phyloP scores from a whole-genome alignment of 352 stramenopile genomes.

The Thalassiosira livingstoniorum region DNA sequence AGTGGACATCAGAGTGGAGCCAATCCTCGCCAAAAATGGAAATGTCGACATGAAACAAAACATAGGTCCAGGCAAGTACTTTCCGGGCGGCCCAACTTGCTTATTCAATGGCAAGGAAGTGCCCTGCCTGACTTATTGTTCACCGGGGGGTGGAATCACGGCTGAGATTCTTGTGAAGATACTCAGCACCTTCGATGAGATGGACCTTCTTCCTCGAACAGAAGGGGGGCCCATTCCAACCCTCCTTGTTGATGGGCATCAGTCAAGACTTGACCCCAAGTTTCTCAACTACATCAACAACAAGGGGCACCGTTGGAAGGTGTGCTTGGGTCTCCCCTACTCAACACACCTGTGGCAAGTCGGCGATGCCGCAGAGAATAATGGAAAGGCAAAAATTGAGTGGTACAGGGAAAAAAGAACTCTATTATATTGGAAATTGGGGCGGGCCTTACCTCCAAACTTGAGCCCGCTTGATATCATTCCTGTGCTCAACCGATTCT shows the following conservation, averaged over 20 bases:
- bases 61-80: slow-evolving; percentile 1
- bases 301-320: not conserved
- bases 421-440: not conserved
- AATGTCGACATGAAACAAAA: not conserved
- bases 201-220: not conserved
- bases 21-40: not conserved
- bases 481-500: not conserved
- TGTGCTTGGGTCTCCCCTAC: slow-evolving; percentile 10
- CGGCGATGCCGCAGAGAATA: slow-evolving; percentile 30
- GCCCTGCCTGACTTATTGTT: slow-evolving; percentile 18
- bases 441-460: not conserved
- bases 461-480: not conserved
- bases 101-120: slow-evolving; percentile 1
- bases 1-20: not conserved
- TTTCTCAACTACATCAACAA: slow-evolving; percentile 3
- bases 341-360: slow-evolving; percentile 31
- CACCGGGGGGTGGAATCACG: not conserved
- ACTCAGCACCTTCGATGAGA: not conserved
- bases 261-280: not conserved
- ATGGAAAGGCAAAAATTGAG: slow-evolving; percentile 31
- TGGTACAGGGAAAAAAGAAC: not conserved
- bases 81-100: not conserved
- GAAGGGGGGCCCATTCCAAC: not conserved
- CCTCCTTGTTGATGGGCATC: not conserved
- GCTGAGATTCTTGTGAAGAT: not conserved